Conservation (phyloP, 805 yeast genomes). For the Barnettozyma sucrosica region DNA sequence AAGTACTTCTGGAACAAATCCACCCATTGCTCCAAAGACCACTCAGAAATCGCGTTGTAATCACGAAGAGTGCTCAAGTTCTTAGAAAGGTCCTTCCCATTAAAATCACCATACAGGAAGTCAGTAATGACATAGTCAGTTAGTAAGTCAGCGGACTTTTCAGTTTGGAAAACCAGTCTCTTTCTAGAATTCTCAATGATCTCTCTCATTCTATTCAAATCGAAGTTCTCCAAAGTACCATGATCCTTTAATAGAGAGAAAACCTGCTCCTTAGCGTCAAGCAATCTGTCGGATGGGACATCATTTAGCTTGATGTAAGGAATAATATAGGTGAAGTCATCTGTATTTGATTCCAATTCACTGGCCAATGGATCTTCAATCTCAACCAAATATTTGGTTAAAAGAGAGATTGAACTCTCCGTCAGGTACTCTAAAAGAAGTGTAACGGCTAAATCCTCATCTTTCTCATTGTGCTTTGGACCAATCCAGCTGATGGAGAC, state of each 20-base stretch:
- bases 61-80: constrained; percentile 54
- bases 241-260: constrained; percentile 49
- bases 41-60: constrained; percentile 43
- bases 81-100: constrained; percentile 51
- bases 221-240: constrained; percentile 44
- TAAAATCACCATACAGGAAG: constrained; percentile 69
- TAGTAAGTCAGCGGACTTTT: constrained; percentile 55
- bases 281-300: constrained; percentile 64
- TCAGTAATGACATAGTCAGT: constrained; percentile 68
- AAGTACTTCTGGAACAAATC: constrained; percentile 45
- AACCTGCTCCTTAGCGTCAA: constrained; percentile 46
- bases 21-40: constrained; percentile 71
- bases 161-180: constrained; percentile 55
- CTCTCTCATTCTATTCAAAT: constrained; percentile 59
- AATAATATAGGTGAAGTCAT: constrained; percentile 63
- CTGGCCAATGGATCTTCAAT: constrained; percentile 78
- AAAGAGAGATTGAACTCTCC: constrained; percentile 68
- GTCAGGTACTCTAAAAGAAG: constrained; percentile 69
- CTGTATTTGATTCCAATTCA: constrained; percentile 61
- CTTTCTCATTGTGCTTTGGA: constrained; percentile 48
- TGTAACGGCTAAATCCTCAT: constrained; percentile 63
- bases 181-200: constrained; percentile 59
- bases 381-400: constrained; percentile 70
- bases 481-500: constrained; percentile 76
- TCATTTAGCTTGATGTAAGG: constrained; percentile 54